Percentiles rank a stretch among this genome's conserved stretches.
phyloP scores from a whole-genome alignment of 148 eudicot species.

The Simmondsia chinensis region DNA sequence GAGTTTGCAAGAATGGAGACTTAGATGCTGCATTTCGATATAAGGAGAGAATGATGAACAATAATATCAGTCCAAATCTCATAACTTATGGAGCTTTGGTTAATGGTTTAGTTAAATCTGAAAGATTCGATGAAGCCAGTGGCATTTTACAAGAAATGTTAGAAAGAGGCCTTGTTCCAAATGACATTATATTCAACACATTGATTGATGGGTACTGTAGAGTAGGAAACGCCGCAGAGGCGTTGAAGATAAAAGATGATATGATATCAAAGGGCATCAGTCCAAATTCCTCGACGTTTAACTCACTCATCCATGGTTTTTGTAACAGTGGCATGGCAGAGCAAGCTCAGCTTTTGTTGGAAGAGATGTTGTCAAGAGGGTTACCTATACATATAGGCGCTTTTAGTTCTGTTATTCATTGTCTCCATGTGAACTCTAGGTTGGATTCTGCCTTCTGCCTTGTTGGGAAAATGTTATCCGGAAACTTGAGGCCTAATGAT shows the following conservation, averaged over 20 bases:
- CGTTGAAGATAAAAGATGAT: conserved; percentile 48
- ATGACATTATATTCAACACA: conserved; percentile 61
- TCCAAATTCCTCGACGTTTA: conserved; percentile 58
- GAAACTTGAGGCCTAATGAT: conserved; percentile 62
- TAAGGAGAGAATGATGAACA: conserved; percentile 57
- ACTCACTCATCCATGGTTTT: conserved; percentile 64
- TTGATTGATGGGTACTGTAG: conserved; percentile 73
- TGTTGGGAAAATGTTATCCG: conserved; percentile 47
- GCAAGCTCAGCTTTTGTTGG: conserved; percentile 46
- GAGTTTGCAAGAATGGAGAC: conserved; percentile 55
- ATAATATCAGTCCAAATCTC: conserved; percentile 39
- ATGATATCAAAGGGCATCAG: conserved; percentile 49
- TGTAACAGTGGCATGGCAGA: conserved; percentile 54
- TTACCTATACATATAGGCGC: conserved; percentile 40
- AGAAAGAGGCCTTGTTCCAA: conserved; percentile 45
- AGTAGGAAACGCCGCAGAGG: conserved; percentile 45
- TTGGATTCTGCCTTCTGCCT: conserved; percentile 38
- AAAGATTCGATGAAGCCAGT: conserved; percentile 51
- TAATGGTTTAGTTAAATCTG: conserved; percentile 52
- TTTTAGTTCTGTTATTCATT: conserved; percentile 37
- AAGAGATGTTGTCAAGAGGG: conserved; percentile 44
- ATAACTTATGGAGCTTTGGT: conserved; percentile 61
- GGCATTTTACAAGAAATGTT: conserved; percentile 52
- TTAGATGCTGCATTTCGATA: conserved; percentile 48
- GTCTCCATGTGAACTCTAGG: conserved; percentile 33